Evolutionary conservation across 129 eudicot genomes (phyloP).

Genomic region (Tagetes patula): DNA sequence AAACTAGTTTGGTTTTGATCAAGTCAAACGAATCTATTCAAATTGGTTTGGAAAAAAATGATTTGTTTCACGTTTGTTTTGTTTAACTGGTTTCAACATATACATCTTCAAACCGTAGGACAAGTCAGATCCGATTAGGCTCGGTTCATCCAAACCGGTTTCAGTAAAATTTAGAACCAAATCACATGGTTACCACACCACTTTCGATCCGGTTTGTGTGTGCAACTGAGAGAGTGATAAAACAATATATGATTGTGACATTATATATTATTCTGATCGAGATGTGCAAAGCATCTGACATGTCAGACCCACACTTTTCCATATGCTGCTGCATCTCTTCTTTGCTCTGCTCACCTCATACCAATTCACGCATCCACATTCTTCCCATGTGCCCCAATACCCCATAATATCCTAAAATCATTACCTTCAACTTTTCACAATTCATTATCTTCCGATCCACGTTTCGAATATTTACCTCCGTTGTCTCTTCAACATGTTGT

Average conservation of each 20-base stretch:
- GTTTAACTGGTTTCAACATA: too few relatives aligned
- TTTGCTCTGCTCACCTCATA: slow-evolving; percentile 1
- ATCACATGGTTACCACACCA: too few relatives aligned
- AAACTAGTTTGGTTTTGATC: too few relatives aligned
- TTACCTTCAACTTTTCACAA: background rate
- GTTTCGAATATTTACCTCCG: slow-evolving; percentile 28
- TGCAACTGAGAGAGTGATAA: background rate
- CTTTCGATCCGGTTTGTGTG: too few relatives aligned
- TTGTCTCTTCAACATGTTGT: slow-evolving; percentile 27
- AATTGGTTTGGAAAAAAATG: too few relatives aligned
- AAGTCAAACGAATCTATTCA: too few relatives aligned
- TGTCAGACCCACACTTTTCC: slow-evolving; percentile 25
- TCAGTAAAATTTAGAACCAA: too few relatives aligned
- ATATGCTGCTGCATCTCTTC: background rate
- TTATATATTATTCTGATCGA: slow-evolving; percentile 7
- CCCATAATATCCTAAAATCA: slow-evolving; percentile 19
- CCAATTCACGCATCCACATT: background rate
- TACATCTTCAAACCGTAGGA: too few relatives aligned
- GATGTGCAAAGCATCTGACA: slow-evolving; percentile 32
- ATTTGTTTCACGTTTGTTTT: too few relatives aligned
- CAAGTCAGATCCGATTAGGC: too few relatives aligned
- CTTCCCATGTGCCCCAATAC: slow-evolving; percentile 16
- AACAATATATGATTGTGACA: background rate
- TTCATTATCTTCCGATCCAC: slow-evolving; percentile 31
- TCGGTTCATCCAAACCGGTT: too few relatives aligned